Evolutionary conservation across 2,329 filamentous ascomycete species (phyloP), one percentile per base, ranked within the genome.

Genomic region (Talaromyces sp.): DNA sequence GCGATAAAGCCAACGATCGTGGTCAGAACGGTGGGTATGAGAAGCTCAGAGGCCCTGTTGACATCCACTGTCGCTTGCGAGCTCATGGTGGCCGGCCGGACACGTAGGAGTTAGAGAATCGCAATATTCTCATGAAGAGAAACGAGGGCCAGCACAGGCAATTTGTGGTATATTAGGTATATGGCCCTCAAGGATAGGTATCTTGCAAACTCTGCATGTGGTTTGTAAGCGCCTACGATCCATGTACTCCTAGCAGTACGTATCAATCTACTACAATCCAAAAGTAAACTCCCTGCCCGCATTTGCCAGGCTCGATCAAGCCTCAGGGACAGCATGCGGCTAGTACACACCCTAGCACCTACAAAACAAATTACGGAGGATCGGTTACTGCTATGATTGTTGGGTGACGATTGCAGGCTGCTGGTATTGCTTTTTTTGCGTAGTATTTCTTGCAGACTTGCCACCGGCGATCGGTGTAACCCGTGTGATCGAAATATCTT

Each of bases 1-100:
- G 64, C 12, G 16, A 67, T 48, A 5, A 66, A 39, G 31, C 64
- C 65, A 2, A 67, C 52, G 12, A 64, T 48, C 2, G 65, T 66
- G n/a, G 65, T 67, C 28, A 66, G 50, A 16, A 66, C 63, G 5
- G 64, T 65, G 12, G 65, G 65, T 23, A 58, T 44, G 25, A 58
- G 55, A n/a, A 58, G 55, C 55, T 44, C 55, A 58, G 55, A 18
- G 25, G 55, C 55, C 25, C 55, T 58, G 18, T 58, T 58, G 8
- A 44, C 39, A 21, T 58, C 55, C 23, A 31, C 33, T n/a, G 37
- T 42, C 23, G 14, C 28, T n/a, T 58, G 7, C 9, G 55, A 44
- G 25, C 23, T 58, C 39, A 58, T 58, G 55, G n/a, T 58, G 55
- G 16, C 25, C 16, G 16, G 16, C 39, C 54, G 28, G 25, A 44